Percentiles rank a stretch among this genome's conserved stretches.
Evolutionary conservation across 148 eudicot genomes (phyloP).

Genomic region (Agrostemma githago): DNA sequence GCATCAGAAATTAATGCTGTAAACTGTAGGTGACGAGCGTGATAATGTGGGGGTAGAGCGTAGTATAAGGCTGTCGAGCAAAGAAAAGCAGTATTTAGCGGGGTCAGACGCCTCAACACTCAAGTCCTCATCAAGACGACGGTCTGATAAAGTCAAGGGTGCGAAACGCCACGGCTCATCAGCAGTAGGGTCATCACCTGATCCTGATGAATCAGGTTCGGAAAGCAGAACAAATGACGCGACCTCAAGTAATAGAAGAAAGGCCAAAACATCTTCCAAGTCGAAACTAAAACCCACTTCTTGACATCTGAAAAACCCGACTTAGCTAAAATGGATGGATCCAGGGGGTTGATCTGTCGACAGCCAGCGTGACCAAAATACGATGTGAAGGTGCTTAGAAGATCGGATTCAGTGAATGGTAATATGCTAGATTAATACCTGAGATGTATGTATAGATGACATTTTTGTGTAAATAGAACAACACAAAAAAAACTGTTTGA

Average conservation of each 20-base stretch:
- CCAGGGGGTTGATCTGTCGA: constrained; percentile 7
- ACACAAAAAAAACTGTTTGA: no score
- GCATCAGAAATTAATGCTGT: neutral
- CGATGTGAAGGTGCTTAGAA: no score
- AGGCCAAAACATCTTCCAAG: constrained; percentile 32
- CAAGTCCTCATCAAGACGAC: constrained; percentile 28
- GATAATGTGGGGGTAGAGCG: neutral
- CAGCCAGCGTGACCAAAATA: neutral
- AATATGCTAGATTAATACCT: no score
- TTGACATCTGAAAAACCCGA: neutral
- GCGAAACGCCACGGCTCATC: constrained; percentile 26
- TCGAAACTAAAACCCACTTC: constrained; percentile 12
- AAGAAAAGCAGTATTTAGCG: constrained; percentile 16
- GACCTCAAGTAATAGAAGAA: constrained; percentile 29
- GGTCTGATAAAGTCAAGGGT: constrained; percentile 22
- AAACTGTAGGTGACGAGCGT: constrained; percentile 8
- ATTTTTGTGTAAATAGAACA: no score
- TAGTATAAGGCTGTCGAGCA: neutral
- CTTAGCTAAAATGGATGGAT: constrained; percentile 10
- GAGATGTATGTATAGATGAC: no score
- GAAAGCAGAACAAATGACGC: constrained; percentile 22
- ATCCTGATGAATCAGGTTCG: constrained; percentile 14
- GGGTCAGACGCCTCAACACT: constrained; percentile 17
- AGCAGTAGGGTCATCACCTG: constrained; percentile 19
- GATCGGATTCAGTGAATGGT: no score